Evolutionary conservation across 352 stramenopile species (phyloP).

Genomic region (Phytopythium montanum): DNA sequence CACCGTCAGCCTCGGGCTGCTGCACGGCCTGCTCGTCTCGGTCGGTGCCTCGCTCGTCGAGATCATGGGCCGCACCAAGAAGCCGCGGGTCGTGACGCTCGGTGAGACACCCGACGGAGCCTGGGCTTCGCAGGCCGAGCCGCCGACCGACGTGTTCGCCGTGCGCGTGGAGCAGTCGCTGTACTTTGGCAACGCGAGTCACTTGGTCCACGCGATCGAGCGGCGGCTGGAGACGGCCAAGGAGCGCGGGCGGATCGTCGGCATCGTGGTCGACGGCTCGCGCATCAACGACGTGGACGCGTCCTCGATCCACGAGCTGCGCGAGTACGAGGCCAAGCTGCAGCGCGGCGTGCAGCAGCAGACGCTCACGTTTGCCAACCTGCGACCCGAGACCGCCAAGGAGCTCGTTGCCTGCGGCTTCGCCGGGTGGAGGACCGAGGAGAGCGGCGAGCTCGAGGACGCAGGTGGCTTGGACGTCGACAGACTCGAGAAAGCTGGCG

Average conservation of each 20-base stretch:
- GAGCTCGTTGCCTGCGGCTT: slow-evolving; percentile 17
- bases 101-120: slow-evolving; percentile 32
- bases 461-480: slow-evolving; percentile 5
- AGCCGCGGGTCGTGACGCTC: slow-evolving; percentile 39
- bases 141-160: slow-evolving; percentile 42
- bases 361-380: slow-evolving; percentile 20
- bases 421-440: slow-evolving; percentile 6
- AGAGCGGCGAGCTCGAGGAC: not conserved
- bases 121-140: slow-evolving; percentile 15
- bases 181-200: slow-evolving; percentile 71
- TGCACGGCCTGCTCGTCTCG: slow-evolving; percentile 46
- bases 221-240: slow-evolving; percentile 31
- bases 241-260: slow-evolving; percentile 49
- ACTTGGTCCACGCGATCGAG: slow-evolving; percentile 56
- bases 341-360: slow-evolving; percentile 12
- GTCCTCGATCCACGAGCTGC: slow-evolving; percentile 18
- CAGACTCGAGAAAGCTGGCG: slow-evolving; percentile 2
- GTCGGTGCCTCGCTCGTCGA: slow-evolving; percentile 55
- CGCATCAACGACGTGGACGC: slow-evolving; percentile 41
- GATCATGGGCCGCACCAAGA: slow-evolving; percentile 66
- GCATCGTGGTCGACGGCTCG: slow-evolving; percentile 55
- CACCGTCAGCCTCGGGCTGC: slow-evolving; percentile 43
- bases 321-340: slow-evolving; percentile 21
- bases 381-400: slow-evolving; percentile 16
- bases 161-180: slow-evolving; percentile 63